Evolutionary conservation across 768 basidiomycete species (phyloP).

Genomic region (Dacryopinax primogenitus): DNA sequence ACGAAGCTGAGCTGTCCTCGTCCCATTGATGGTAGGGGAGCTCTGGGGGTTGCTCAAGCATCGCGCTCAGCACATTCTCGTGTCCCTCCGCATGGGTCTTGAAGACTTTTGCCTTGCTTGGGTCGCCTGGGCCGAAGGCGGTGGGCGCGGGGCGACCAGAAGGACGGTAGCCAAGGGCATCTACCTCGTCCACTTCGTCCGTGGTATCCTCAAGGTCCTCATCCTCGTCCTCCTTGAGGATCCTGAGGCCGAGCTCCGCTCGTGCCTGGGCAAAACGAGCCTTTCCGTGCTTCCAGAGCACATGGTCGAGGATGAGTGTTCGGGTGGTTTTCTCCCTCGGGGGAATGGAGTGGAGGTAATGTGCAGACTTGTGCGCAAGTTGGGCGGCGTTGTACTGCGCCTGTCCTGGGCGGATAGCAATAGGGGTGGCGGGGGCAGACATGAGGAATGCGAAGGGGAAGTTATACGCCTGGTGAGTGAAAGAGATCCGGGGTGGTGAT

Average conservation of each 20-base stretch:
- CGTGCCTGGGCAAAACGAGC: constrained; percentile 74
- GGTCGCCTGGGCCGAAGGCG: not conserved
- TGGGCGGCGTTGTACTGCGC: not conserved
- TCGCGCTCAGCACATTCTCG: constrained; percentile 67
- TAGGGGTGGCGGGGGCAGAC: not conserved
- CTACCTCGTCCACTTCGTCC: constrained; percentile 51
- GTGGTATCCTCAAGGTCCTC: constrained; percentile 63
- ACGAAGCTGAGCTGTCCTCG: not conserved
- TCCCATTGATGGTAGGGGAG: not conserved
- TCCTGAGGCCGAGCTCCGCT: constrained; percentile 49
- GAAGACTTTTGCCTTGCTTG: constrained; percentile 38
- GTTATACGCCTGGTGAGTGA: not conserved
- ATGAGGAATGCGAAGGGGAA: constrained; percentile 4
- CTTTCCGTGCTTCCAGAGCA: constrained; percentile 71
- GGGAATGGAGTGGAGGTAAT: constrained; percentile 75
- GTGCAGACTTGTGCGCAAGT: constrained; percentile 69
- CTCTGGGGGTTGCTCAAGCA: constrained; percentile 63
- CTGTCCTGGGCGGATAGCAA: not conserved
- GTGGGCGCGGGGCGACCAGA: not conserved
- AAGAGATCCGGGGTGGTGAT: not conserved
- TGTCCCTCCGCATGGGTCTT: constrained; percentile 65
- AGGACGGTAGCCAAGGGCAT: not conserved
- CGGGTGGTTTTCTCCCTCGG: constrained; percentile 80
- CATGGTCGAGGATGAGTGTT: constrained; percentile 76
- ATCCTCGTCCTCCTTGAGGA: constrained; percentile 46